Evolutionary conservation across 2,329 filamentous ascomycete species (phyloP).

Genomic region (Nemania sp.): DNA sequence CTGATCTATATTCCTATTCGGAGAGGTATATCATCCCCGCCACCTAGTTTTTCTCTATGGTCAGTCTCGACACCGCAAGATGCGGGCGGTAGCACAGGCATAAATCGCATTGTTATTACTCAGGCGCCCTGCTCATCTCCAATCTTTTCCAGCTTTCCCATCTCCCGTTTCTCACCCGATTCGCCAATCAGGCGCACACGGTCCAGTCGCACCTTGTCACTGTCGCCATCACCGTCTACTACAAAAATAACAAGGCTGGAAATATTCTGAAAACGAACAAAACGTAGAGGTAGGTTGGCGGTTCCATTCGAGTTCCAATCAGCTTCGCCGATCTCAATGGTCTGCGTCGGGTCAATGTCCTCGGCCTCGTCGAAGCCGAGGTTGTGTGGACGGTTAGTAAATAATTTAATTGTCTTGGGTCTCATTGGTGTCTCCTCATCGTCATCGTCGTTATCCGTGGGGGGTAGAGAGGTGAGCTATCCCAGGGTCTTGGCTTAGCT

Average conservation of each 20-base stretch:
- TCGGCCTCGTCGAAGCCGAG: constrained; percentile 96
- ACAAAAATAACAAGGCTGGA: constrained; percentile 89
- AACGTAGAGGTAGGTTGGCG: constrained; percentile 79
- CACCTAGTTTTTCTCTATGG: constrained; percentile 15
- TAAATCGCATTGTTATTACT: constrained; percentile 35
- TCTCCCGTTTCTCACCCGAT: constrained; percentile 88
- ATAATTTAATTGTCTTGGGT: constrained; percentile 85
- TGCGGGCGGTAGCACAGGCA: constrained; percentile 29
- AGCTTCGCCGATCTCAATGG: constrained; percentile 75
- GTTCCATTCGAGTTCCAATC: constrained; percentile 89
- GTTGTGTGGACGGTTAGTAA: constrained; percentile 88
- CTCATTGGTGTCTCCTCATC: constrained; percentile 82
- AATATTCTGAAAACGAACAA: constrained; percentile 98
- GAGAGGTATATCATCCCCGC: constrained; percentile 20
- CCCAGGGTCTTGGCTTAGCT: constrained; percentile 50
- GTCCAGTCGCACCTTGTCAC: constrained; percentile 88
- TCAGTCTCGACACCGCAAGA: constrained; percentile 31
- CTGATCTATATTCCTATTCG: constrained; percentile 25
- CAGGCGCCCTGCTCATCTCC: constrained; percentile 78
- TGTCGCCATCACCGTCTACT: constrained; percentile 83
- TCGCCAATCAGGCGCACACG: constrained; percentile 86
- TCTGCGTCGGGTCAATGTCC: constrained; percentile 83
- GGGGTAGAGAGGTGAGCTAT: constrained; percentile 84
- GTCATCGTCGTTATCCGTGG: constrained; percentile 71
- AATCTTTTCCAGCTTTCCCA: constrained; percentile 96